phyloP scores from a whole-genome alignment of 2,329 filamentous ascomycete genomes.

The Fusarium proliferatum region DNA sequence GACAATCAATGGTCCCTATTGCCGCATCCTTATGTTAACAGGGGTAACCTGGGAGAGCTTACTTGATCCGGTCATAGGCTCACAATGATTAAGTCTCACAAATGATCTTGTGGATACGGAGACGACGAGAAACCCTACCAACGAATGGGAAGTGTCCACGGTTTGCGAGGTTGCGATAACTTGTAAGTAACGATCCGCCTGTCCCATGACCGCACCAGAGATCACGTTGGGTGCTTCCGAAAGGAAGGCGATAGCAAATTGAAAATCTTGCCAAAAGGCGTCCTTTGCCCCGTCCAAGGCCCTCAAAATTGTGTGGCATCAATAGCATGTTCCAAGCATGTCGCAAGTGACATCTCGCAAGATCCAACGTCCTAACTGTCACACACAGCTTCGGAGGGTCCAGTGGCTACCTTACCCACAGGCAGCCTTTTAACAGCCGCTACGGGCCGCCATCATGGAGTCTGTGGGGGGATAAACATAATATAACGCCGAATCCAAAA shows the following conservation, averaged over 20 bases:
- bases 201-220: not conserved
- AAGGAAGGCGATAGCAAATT: not conserved
- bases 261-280: not conserved
- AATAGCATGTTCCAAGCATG: constrained; percentile 36
- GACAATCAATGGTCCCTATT: constrained; percentile 29
- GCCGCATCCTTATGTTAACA: constrained; percentile 23
- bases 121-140: not conserved
- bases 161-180: not conserved
- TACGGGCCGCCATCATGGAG: constrained; percentile 44
- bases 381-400: constrained; percentile 13
- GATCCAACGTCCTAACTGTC: constrained; percentile 20
- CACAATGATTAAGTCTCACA: constrained; percentile 10
- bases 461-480: constrained; percentile 24
- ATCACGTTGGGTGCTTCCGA: not conserved
- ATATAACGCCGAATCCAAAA: constrained; percentile 25
- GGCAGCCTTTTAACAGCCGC: constrained; percentile 37
- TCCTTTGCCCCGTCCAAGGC: not conserved
- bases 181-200: constrained; percentile 9
- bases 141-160: not conserved
- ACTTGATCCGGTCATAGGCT: constrained; percentile 30
- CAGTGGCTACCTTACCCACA: constrained; percentile 33
- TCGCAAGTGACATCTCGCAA: constrained; percentile 26
- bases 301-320: constrained; percentile 28
- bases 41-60: constrained; percentile 25
- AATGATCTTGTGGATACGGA: not conserved